These are phyloP conservation scores for Fusarium guadeloupense DNA, from an alignment of 2,329 filamentous ascomycete genomes.

Conservation along the genomic window DNA sequence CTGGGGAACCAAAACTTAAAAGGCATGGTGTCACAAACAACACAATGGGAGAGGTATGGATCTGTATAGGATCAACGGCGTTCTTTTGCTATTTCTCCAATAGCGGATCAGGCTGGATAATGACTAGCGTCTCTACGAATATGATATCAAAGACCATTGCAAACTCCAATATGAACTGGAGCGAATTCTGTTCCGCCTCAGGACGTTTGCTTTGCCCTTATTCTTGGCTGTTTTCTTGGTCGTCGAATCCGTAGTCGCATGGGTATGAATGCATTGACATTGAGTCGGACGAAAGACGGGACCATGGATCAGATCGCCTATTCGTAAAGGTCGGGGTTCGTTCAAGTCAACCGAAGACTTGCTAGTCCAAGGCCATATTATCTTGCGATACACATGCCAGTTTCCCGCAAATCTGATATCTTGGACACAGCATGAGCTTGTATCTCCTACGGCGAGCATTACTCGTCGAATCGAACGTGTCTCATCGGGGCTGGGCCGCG, in stretches of 20 bases:
- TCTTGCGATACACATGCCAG: not conserved
- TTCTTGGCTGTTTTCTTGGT: not conserved
- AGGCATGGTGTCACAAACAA: conserved; percentile 8
- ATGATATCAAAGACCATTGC: conserved; percentile 15
- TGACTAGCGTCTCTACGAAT: conserved; percentile 22
- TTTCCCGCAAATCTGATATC: not conserved
- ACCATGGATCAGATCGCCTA: too few relatives aligned
- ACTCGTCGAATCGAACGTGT: not conserved
- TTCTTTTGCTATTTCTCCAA: conserved; percentile 32
- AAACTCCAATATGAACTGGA: too few relatives aligned
- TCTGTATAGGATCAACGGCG: conserved; percentile 33
- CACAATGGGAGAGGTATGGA: conserved; percentile 7
- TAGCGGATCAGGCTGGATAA: conserved; percentile 28
- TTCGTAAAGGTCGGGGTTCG: too few relatives aligned
- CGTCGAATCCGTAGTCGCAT: not conserved
- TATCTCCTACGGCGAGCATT: not conserved
- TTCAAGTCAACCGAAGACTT: not conserved
- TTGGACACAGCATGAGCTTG: not conserved
- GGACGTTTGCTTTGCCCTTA: not conserved
- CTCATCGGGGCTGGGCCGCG: not conserved
- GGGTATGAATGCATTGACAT: not conserved
- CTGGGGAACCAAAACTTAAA: conserved; percentile 15
- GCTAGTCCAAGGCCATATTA: not conserved
- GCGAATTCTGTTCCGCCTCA: too few relatives aligned
- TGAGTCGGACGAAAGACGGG: too few relatives aligned